Evolutionary conservation across 345 rosid species (phyloP), one percentile per base, ranked within the genome.

Genomic region (Hibiscus syriacus): DNA sequence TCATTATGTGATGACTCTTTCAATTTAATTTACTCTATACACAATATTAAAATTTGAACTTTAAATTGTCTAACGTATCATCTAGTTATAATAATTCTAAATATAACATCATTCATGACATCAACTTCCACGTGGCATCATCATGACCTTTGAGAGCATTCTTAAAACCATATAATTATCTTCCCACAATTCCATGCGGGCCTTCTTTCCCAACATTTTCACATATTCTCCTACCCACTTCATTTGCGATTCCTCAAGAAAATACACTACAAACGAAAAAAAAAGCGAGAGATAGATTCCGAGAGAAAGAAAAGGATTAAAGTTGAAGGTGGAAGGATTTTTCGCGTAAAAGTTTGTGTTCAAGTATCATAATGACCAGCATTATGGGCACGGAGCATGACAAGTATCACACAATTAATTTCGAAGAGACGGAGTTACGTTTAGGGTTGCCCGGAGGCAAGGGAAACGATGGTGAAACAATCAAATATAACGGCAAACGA

Each of bases 341-440:
- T 64, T 9, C 38, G 3, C 54, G 39, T 64, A 45, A 43, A 50
- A 7, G n/a, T n/a, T n/a, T n/a, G n/a, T n/a, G n/a, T n/a, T n/a
- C n/a, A 26, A 16, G 8, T 32, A 20, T 29, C 19, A 6, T 23
- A 67, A 66, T 53, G 74, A 43, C 56, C 6, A 54, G 77, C 64
- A 5, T 67, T 49, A 67, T 61, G 77, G 74, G 50, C 0, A 41
- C 60, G 20, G 73, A 52, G 48, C 12, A 22, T 2, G 80, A 55
- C 12, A 77, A 55, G 29, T 79, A 76, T 41, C 71, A 43, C 22
- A 86, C 78, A 79, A 93, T 93, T 55, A 83, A 93, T 63, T 93
- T 90, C 20, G 97, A 87, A 69, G 96, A 86, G 77, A 93, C 98
- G 50, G 98, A 93, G 80, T 72, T 93, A 22, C 80, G 97, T 29